These are phyloP conservation scores for Brassica nigra DNA, from an alignment of 345 rosid genomes.

Conservation along the genomic window DNA sequence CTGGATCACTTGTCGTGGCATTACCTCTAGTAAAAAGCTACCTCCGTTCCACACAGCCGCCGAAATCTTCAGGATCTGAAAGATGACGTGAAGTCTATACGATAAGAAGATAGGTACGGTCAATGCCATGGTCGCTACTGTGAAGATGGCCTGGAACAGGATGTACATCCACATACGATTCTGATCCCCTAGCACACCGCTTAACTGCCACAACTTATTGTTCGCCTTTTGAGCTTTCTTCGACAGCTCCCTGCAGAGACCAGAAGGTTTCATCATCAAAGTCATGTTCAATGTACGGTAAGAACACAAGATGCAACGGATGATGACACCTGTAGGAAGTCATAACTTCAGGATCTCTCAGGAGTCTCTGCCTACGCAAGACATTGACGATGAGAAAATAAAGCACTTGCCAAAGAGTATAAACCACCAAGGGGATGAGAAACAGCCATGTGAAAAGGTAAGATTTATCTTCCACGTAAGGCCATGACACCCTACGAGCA, in stretches of 20 bases:
- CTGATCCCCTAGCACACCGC: slow-evolving; percentile 86
- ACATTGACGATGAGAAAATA: slow-evolving; percentile 92
- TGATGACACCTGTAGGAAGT: slow-evolving; percentile 80
- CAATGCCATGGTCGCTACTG: slow-evolving; percentile 92
- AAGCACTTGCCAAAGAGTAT: slow-evolving; percentile 87
- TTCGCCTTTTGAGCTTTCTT: slow-evolving; percentile 90
- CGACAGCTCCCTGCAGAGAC: slow-evolving; percentile 65
- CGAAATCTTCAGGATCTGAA: slow-evolving; percentile 84
- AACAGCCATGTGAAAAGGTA: slow-evolving; percentile 88
- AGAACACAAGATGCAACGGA: background rate
- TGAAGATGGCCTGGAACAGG: slow-evolving; percentile 70
- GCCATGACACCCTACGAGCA: slow-evolving; percentile 72
- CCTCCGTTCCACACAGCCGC: slow-evolving; percentile 96
- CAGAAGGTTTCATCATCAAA: background rate
- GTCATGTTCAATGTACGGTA: background rate
- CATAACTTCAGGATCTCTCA: slow-evolving; percentile 99
- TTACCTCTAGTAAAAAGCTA: slow-evolving; percentile 81
- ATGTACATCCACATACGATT: slow-evolving; percentile 82
- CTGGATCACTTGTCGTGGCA: slow-evolving; percentile 87
- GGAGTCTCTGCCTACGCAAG: slow-evolving; percentile 80
- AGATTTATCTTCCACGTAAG: slow-evolving; percentile 76
- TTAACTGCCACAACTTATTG: slow-evolving; percentile 79
- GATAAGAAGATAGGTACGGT: slow-evolving; percentile 91
- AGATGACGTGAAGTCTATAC: slow-evolving; percentile 61
- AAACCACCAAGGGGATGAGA: slow-evolving; percentile 78